A percentile compares a stretch with the other conserved stretches of the same genome.
phyloP scores from a whole-genome alignment of 306 rosid genomes.

The Ziziphus jujuba region DNA sequence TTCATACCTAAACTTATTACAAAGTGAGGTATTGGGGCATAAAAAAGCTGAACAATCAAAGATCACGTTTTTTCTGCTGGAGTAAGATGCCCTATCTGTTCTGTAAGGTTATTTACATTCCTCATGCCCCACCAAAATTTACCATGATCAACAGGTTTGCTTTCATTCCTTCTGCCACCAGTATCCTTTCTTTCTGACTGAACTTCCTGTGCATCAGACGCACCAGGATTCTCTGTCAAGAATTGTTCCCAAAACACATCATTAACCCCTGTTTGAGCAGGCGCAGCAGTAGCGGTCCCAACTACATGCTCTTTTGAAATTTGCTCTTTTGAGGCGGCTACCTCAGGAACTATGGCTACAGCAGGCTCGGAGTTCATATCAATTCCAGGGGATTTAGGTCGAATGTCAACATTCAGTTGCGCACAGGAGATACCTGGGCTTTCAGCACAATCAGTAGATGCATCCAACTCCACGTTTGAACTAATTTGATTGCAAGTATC shows the following conservation, averaged over 20 bases:
- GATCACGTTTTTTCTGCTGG: conserved; percentile 46
- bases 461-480: conserved; percentile 55
- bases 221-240: conserved; percentile 85
- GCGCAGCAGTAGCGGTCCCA: conserved; percentile 22
- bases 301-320: conserved; percentile 36
- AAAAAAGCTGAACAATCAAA: conserved; percentile 34
- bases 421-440: conserved; percentile 47
- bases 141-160: conserved; percentile 38
- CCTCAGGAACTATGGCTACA: conserved; percentile 29
- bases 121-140: conserved; percentile 63
- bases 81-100: conserved; percentile 74
- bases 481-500: conserved; percentile 21
- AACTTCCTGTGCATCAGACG: conserved; percentile 59
- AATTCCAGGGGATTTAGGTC: conserved; percentile 50
- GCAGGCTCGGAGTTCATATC: conserved; percentile 65
- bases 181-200: conserved; percentile 58
- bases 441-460: conserved; percentile 41
- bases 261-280: conserved; percentile 47
- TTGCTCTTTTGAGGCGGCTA: conserved; percentile 37
- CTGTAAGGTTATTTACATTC: conserved; percentile 63
- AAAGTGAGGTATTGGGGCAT: conserved; percentile 37
- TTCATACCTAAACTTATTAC: conserved; percentile 48
- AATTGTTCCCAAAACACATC: conserved; percentile 81
- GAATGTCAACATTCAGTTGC: conserved; percentile 44
- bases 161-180: conserved; percentile 48